Base-by-base conservation (phyloP, 2,329 filamentous ascomycete species). In the Colletotrichum sp. region DNA sequence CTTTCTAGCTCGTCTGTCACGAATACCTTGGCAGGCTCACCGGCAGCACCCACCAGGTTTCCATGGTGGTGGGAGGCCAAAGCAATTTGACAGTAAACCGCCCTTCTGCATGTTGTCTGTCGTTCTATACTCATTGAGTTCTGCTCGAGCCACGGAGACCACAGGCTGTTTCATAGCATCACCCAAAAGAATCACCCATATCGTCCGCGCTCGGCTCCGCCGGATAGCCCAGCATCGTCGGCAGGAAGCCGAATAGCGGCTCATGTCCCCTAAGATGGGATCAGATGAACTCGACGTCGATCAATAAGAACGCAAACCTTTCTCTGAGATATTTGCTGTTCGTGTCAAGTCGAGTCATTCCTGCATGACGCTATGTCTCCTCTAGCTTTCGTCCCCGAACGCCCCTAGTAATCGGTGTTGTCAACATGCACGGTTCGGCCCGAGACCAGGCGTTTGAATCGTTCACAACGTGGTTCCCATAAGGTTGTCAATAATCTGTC, bases 401-500 rank as follows among this genome's bases (percentile, higher is more conserved):
- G 21, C 26, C 57, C 18, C 24, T 21, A 9, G 8, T 36, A 10
- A 9, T 28, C 18, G 55, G 12, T 65, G 73, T 62, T 52, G 49
- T 62, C 57, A 74, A 64, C 15, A 63, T 76, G 74, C 74, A 76
- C 71, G 32, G 65, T 76, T 74, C 74, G 74, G 74, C 70, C 71
- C 74, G 74, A 66, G 65, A 60, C 18, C 71, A 74, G 44, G 44
- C 30, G 21, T 24, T 34, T 26, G 26, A 65, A 60, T 36, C 49
- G 65, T 28, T 59, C 8, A 30, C 74, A 69, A 69, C 49, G 59
- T 74, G 59, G 57, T 10, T 5, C 13, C 2, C n/a, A 6, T 21
- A 26, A 26, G 36, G 4, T 39, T 24, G 15, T 9, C 39, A 34
- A 32, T 15, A 32, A 59, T 18, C 5, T 16, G 5, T n/a, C 28